Evolutionary conservation across 2,329 filamentous ascomycete genomes (phyloP), one percentile per base, ranked within the genome.

Genomic region (Penicillium sp.): DNA sequence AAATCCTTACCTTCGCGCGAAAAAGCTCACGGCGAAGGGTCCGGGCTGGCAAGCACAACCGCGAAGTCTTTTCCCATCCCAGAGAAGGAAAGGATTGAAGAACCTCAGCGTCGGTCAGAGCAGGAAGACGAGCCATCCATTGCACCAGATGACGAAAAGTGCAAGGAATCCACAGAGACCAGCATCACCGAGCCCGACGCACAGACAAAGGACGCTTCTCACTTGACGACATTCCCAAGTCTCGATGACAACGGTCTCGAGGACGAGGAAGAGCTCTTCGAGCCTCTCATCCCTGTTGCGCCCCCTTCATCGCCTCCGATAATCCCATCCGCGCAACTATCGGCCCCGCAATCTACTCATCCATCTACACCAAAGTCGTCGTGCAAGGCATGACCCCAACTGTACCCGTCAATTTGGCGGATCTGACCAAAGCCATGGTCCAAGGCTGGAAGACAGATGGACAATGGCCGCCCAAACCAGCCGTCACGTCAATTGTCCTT

Each of bases 371-470:
- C 63, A 95, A 95, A 69, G 85, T 95, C 41, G 83, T 96, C 34
- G 67, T 89, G 0, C 84, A 91, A 60, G 80, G 77, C 29, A 79
- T 93, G 54, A 87, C 89, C 2, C 91, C 91, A 0, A 85, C 86
- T 1, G 87, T 94, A 13, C 91, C 91, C 3, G 86, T 96, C 61
- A 96, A 95, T 58, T 78, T 97, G 0, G 73, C 78, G 24, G 88
- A 95, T 58, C 84, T 96, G 72, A 81, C 87, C 18, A 79, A 82
- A 8, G 82, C 87, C 10, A 86, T 91, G 55, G 89, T 97, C 0
- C 78, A 85, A 23, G 91, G 91, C 35, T 96, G 91, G 91, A 95
- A 94, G 68, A 79, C 87, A 32, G 88, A 93, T 59, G 90, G 89
- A 13, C 88, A 95, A 67, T 97, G 91, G 91, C 90, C 91, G 4